These are phyloP conservation scores for Xanthoconium separans DNA, from an alignment of 1,284 basidiomycete genomes.

Conservation along the genomic window DNA sequence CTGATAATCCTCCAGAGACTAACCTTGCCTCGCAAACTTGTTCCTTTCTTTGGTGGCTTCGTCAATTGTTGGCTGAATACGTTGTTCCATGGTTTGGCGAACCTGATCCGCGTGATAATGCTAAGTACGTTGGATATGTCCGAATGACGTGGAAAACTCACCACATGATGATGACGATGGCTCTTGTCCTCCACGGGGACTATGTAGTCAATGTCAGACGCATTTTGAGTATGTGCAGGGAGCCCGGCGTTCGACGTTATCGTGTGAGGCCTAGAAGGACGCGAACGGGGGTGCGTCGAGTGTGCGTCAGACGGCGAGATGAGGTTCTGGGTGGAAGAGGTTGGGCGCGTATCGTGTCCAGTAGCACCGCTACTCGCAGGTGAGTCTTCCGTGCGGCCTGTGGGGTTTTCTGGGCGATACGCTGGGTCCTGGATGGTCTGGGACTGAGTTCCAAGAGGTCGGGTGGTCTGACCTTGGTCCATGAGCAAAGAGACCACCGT, in stretches of 20 bases:
- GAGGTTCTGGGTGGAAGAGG: conserved; percentile 12
- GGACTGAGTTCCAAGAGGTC: background rate
- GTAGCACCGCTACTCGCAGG: background rate
- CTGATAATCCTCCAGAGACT: background rate
- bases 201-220: conserved; percentile 28
- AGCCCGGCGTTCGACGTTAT: background rate
- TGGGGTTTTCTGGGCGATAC: conserved; percentile 2
- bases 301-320: conserved; percentile 4
- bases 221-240: background rate
- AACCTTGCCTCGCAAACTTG: conserved; percentile 42
- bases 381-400: background rate
- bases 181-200: conserved; percentile 25
- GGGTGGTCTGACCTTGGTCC: conserved; percentile 9
- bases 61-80: conserved; percentile 44
- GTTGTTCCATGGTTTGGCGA: conserved; percentile 40
- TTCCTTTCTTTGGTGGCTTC: conserved; percentile 39
- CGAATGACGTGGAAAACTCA: conserved; percentile 3
- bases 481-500: conserved; percentile 5
- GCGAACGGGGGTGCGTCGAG: background rate
- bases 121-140: background rate
- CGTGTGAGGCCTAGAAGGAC: conserved; percentile 8
- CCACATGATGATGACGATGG: conserved; percentile 10
- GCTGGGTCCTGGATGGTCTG: background rate
- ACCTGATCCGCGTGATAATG: conserved; percentile 1
- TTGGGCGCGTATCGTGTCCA: background rate